Evolutionary conservation across 345 rosid species (phyloP).

Genomic region (Hibiscus syriacus): DNA sequence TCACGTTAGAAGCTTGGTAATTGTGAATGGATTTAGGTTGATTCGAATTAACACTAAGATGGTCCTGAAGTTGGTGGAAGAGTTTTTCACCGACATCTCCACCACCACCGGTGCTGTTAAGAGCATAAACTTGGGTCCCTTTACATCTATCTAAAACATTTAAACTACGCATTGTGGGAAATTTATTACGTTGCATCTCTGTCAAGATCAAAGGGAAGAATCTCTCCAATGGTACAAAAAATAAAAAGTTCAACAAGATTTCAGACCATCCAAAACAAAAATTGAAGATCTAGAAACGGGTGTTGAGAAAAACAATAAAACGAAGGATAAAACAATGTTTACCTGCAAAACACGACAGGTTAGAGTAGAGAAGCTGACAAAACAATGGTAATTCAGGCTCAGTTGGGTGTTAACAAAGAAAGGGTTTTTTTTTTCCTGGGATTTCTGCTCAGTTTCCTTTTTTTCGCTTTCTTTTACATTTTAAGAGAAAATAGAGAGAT

Average conservation of each 20-base stretch:
- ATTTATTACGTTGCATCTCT: constrained; percentile 74
- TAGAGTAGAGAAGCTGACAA: neutral
- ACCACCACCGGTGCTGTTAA: constrained; percentile 31
- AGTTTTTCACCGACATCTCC: constrained; percentile 64
- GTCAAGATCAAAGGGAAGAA: neutral
- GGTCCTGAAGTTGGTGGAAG: constrained; percentile 67
- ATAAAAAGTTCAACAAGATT: neutral
- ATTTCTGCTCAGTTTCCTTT: too few species aligned
- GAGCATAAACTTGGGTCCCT: constrained; percentile 60
- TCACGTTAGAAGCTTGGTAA: constrained; percentile 21
- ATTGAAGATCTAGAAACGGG: constrained; percentile 15
- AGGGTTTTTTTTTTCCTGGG: too few species aligned
- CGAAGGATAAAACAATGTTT: neutral
- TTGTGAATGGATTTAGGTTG: constrained; percentile 45
- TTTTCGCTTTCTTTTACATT: too few species aligned
- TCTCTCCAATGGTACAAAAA: constrained; percentile 5
- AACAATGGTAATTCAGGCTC: constrained; percentile 26
- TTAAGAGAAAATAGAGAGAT: neutral
- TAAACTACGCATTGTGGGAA: constrained; percentile 81
- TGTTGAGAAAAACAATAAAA: neutral
- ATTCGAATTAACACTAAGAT: constrained; percentile 48
- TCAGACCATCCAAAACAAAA: neutral
- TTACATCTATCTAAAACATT: constrained; percentile 78
- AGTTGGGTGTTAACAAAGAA: neutral
- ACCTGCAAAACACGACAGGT: constrained; percentile 1